Base-by-base conservation (phyloP, 257 asterid genomes). In the Cynanchum wilfordii region DNA sequence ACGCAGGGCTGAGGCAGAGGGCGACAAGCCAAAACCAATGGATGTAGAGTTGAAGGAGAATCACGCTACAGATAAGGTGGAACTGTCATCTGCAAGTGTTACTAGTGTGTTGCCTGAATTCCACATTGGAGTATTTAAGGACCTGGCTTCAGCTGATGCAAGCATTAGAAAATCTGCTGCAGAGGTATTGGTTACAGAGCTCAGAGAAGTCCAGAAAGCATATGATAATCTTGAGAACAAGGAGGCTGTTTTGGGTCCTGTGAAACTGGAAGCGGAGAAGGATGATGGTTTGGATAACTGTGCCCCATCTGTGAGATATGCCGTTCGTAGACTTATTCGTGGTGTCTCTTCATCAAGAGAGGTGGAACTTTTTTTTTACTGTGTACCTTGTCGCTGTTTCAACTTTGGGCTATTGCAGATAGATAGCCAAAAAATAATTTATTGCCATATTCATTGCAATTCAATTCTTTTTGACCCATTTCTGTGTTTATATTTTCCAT, bases 291-390 rank as follows among this genome's bases (percentile, higher is more conserved):
- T 95, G 90, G 80, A 92, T 82, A 84, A 85, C 72, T 90, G 95
- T 78, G 99, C 99, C 30, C 97, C 98, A 7, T 87, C 96, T n/a
- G 57, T 95, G 84, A 86, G 99, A 81, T 92, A 95, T 83, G 98
- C 98, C 6, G 85, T 95, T 74, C 86, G 98, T 80, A 95, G 99
- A 87, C 96, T 95, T 56, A 82, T 95, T 79, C 96, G 97, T 2
- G 98, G 99, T 2, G 93, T 95, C 73, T 92, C 96, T 71, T 95
- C 99, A 5, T 89, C 99, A 1, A 90, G 96, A 84, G 98, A 95
- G 99, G 98, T 91, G 69, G 20, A 74, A 27, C 33, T 20, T 3
- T 3, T 3, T 3, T 36, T 40, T 47, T 33, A 17, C 22, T 10
- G n/a, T 69, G 75, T 30, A 7, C 63, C 70, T 60, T 10, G 17